Conservation (phyloP, 2,329 filamentous ascomycete genomes). For the Aspergillus sp. region DNA sequence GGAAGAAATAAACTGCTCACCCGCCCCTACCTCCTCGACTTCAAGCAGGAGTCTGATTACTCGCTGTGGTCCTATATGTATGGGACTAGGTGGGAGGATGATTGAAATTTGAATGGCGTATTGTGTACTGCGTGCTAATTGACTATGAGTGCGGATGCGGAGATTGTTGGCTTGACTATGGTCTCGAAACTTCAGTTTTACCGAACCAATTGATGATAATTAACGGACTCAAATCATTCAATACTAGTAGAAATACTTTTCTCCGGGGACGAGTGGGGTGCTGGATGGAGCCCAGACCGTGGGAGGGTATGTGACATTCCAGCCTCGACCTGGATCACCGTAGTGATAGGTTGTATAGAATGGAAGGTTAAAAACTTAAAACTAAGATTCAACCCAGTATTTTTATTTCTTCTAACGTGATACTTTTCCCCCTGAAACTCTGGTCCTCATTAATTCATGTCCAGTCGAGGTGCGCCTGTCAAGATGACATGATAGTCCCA, state of each 20-base stretch:
- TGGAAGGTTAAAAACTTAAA: neutral
- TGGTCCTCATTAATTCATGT: neutral
- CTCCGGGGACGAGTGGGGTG: neutral
- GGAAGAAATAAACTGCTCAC: constrained; percentile 14
- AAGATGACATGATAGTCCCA: neutral
- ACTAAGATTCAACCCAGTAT: neutral
- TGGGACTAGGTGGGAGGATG: too few relatives aligned
- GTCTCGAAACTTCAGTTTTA: neutral
- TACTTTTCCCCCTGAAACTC: neutral
- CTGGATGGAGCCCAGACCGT: too few relatives aligned
- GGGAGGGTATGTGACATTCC: constrained; percentile 7
- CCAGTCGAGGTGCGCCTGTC: neutral
- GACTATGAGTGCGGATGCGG: neutral
- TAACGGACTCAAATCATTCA: neutral
- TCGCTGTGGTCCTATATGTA: too few relatives aligned
- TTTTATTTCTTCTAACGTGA: neutral
- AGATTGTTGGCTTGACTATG: neutral
- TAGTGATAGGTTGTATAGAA: constrained; percentile 9
- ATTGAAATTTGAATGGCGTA: too few relatives aligned
- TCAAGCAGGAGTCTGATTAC: neutral
- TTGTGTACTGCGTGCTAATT: too few relatives aligned
- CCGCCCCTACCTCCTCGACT: neutral
- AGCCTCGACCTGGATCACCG: constrained; percentile 6
- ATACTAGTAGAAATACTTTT: neutral
- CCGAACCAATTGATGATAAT: neutral